Percentiles rank a stretch among this genome's conserved stretches.
Evolutionary conservation across 23 red algal species (phyloP).

Genomic region (Agarophyton chilense): DNA sequence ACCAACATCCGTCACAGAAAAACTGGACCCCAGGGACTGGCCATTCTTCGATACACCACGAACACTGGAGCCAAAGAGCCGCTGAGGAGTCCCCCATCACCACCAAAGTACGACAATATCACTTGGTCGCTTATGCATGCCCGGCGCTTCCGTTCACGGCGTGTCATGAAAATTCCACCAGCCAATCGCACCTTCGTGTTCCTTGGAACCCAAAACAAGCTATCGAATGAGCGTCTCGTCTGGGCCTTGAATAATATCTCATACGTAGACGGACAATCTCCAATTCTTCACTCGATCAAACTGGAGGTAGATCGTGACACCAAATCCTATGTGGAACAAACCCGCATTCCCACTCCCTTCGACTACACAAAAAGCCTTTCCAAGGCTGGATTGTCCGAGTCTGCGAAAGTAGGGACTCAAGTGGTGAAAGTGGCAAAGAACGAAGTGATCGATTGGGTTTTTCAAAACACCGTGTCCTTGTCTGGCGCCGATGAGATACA

Average conservation of each 20-base stretch:
- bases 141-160: conserved; percentile 20
- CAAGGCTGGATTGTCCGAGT: neutral
- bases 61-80: conserved; percentile 18
- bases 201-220: conserved; percentile 58
- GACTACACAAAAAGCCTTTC: conserved; percentile 19
- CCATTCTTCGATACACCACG: conserved; percentile 32
- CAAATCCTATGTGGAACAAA: conserved; percentile 6
- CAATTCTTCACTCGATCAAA: conserved; percentile 41
- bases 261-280: conserved; percentile 11
- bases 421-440: conserved; percentile 52
- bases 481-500: conserved; percentile 34
- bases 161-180: neutral
- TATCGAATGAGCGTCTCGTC: neutral
- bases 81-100: neutral
- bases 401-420: conserved; percentile 11
- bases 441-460: conserved; percentile 60
- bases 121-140: conserved; percentile 33
- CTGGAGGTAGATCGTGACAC: conserved; percentile 23
- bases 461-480: conserved; percentile 47
- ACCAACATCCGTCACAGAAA: conserved; percentile 44
- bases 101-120: conserved; percentile 7
- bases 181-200: neutral
- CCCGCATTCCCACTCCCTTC: conserved; percentile 24
- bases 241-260: conserved; percentile 45
- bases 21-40: conserved; percentile 1